These are phyloP conservation scores for Nemania sp. DNA, from an alignment of 2,329 filamentous ascomycete species.

Conservation along the genomic window DNA sequence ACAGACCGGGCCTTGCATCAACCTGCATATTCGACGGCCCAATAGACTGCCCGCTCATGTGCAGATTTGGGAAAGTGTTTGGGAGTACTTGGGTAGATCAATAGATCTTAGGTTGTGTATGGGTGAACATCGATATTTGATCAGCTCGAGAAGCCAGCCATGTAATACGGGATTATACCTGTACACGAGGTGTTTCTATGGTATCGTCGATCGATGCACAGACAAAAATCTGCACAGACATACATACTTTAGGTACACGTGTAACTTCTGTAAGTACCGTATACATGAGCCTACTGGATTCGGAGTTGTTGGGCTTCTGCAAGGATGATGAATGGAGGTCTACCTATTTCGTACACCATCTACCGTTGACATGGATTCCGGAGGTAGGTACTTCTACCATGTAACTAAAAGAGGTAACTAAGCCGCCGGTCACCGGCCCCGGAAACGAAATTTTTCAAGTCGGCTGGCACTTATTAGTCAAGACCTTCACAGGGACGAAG, in stretches of 20 bases:
- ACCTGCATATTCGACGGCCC: conserved; percentile 11
- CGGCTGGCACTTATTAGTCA: conserved; percentile 27
- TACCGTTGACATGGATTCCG: background rate
- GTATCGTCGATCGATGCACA: no score
- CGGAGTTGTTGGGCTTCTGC: background rate
- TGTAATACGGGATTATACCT: no score
- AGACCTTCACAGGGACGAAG: conserved; percentile 9
- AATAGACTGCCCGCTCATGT: conserved; percentile 5
- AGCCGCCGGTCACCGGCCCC: conserved; percentile 25
- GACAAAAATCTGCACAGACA: no score
- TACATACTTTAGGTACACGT: no score
- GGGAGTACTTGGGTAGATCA: background rate
- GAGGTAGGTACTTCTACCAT: background rate
- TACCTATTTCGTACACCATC: no score
- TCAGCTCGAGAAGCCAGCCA: no score
- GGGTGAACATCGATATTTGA: no score
- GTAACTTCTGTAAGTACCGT: background rate
- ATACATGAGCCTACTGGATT: no score
- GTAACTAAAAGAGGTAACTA: background rate
- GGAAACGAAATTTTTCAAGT: conserved; percentile 20
- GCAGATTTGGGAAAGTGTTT: conserved; percentile 6
- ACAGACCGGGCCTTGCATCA: conserved; percentile 26
- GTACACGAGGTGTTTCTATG: no score
- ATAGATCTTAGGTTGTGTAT: no score
- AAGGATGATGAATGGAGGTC: conserved; percentile 17